These are phyloP conservation scores for Colletotrichum viniferum DNA, from an alignment of 2,329 filamentous ascomycete species.

Conservation along the genomic window DNA sequence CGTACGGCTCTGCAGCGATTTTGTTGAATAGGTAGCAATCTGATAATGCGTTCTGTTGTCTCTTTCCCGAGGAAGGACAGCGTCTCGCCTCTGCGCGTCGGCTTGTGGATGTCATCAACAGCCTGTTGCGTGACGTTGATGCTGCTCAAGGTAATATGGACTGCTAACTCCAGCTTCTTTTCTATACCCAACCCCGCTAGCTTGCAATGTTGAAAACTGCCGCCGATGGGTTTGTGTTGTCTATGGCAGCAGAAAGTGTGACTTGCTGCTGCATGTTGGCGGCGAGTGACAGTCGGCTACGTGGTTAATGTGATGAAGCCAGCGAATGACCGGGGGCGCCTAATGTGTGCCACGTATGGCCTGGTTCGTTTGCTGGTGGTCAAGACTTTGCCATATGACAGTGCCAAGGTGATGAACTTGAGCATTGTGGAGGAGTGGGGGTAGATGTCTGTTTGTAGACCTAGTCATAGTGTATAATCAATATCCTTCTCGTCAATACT, in stretches of 20 bases:
- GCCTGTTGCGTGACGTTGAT: constrained; percentile 15
- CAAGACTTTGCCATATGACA: not conserved
- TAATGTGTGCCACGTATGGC: not conserved
- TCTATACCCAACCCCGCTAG: not conserved
- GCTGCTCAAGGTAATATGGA: not conserved
- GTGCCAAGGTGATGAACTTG: not conserved
- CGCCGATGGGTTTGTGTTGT: not conserved
- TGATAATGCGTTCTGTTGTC: constrained; percentile 21
- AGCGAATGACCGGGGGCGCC: not conserved
- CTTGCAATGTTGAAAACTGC: not conserved
- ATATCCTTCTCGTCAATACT: not conserved
- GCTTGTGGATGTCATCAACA: constrained; percentile 17
- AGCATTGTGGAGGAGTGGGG: not conserved
- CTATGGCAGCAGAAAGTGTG: not conserved
- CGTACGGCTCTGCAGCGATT: constrained; percentile 11
- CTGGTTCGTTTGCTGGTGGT: not conserved
- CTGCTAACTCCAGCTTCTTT: not conserved
- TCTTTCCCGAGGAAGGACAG: constrained; percentile 21
- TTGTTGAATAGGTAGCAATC: constrained; percentile 22
- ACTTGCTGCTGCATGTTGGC: not conserved
- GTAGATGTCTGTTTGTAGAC: not conserved
- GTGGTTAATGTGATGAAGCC: not conserved
- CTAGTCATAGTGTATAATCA: not conserved
- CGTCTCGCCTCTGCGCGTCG: constrained; percentile 17
- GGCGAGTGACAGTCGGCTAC: not conserved